Evolutionary conservation across 1,284 basidiomycete species (phyloP).

Genomic region (Rhodotorula sp.): DNA sequence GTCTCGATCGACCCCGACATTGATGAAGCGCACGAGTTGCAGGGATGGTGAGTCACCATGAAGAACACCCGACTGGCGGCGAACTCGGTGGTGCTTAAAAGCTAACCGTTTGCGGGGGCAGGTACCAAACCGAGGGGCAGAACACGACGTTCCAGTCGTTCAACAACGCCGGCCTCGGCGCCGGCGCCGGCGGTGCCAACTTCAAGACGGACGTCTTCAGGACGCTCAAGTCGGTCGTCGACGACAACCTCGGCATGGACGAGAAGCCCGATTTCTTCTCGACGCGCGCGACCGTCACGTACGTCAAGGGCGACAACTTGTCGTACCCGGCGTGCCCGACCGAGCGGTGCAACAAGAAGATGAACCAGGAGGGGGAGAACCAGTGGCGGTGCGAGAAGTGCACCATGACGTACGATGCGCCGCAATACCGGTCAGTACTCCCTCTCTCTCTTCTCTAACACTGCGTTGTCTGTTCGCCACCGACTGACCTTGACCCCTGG

Average conservation of each 20-base stretch:
- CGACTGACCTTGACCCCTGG: not conserved
- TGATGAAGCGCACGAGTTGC: slow-evolving; percentile 75
- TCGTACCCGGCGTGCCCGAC: slow-evolving; percentile 87
- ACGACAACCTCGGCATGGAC: slow-evolving; percentile 63
- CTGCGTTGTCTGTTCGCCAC: not conserved
- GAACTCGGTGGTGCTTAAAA: not conserved
- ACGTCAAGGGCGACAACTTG: slow-evolving; percentile 82
- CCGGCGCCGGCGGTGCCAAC: slow-evolving; percentile 38
- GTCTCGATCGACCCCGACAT: slow-evolving; percentile 88
- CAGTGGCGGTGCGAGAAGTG: slow-evolving; percentile 94
- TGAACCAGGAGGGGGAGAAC: slow-evolving; percentile 64
- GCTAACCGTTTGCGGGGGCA: slow-evolving; percentile 25
- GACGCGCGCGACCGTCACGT: slow-evolving; percentile 78
- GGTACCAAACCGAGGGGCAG: slow-evolving; percentile 66
- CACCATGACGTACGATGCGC: slow-evolving; percentile 67
- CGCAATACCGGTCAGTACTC: slow-evolving; percentile 71
- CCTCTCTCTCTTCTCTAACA: not conserved
- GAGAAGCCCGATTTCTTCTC: slow-evolving; percentile 85
- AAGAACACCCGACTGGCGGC: not conserved
- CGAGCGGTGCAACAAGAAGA: slow-evolving; percentile 87
- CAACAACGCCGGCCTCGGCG: slow-evolving; percentile 55
- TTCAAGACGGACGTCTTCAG: slow-evolving; percentile 60
- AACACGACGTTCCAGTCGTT: slow-evolving; percentile 68
- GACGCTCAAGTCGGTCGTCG: slow-evolving; percentile 75
- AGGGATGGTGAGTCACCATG: slow-evolving; percentile 71